Conservation (phyloP, 768 basidiomycete genomes). For the Mycena sanguinolenta region DNA sequence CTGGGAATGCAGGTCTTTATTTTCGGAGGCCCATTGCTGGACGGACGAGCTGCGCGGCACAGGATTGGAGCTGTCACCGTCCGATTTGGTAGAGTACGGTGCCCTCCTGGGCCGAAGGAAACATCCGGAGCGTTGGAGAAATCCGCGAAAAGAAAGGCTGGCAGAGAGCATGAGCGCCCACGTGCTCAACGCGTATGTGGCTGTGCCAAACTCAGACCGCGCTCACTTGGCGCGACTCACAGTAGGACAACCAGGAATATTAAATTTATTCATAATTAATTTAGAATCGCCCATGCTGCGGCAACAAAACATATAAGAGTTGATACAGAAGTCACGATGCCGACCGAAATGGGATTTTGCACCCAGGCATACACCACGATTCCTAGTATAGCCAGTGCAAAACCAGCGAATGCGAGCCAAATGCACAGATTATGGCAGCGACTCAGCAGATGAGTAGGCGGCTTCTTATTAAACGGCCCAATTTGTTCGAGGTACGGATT, state of each 20-base stretch:
- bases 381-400: slow-evolving; percentile 63
- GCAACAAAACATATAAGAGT: slow-evolving; percentile 14
- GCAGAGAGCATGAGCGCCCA: slow-evolving; percentile 28
- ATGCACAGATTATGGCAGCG: slow-evolving; percentile 67
- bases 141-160: slow-evolving; percentile 16
- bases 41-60: slow-evolving; percentile 26
- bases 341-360: slow-evolving; percentile 57
- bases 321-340: slow-evolving; percentile 42
- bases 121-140: slow-evolving; percentile 30
- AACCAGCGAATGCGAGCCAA: slow-evolving; percentile 59
- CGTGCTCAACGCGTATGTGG: slow-evolving; percentile 19
- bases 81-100: slow-evolving; percentile 34
- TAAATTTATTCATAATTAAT: background rate
- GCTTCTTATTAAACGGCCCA: slow-evolving; percentile 57
- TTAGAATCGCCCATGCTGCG: slow-evolving; percentile 26
- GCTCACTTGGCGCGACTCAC: too few relatives aligned
- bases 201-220: background rate
- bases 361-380: slow-evolving; percentile 68
- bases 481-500: slow-evolving; percentile 68
- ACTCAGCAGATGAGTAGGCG: slow-evolving; percentile 62
- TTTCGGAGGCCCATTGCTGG: slow-evolving; percentile 31
- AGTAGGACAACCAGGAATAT: background rate
- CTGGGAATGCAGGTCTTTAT: slow-evolving; percentile 11
- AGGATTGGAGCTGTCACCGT: background rate
- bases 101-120: slow-evolving; percentile 18